These are phyloP conservation scores for Termitomyces sp. DNA, from an alignment of 768 basidiomycete genomes.

Conservation along the genomic window DNA sequence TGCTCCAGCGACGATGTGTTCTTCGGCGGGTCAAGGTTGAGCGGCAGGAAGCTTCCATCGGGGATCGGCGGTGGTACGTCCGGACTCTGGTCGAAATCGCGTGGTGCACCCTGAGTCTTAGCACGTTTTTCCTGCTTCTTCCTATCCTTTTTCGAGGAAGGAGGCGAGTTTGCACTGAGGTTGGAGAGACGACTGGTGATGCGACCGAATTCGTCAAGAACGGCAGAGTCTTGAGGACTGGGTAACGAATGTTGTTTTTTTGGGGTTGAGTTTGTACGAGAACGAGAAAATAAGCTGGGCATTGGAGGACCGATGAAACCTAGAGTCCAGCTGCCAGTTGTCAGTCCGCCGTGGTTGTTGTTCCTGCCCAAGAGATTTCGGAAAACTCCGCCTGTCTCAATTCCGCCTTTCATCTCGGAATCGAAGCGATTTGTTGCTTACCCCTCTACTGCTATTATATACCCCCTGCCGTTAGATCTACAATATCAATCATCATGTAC, in stretches of 20 bases:
- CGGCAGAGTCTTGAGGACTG: too few species aligned
- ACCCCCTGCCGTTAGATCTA: too few species aligned
- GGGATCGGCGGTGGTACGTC: conserved; percentile 33
- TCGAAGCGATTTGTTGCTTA: too few species aligned
- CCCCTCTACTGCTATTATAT: too few species aligned
- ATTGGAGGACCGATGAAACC: too few species aligned
- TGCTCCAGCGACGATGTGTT: conserved; percentile 33
- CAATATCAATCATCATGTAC: too few species aligned
- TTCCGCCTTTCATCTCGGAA: too few species aligned
- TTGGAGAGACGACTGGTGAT: conserved; percentile 50
- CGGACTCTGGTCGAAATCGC: conserved; percentile 23
- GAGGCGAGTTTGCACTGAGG: conserved; percentile 25
- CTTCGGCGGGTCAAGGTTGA: conserved; percentile 47
- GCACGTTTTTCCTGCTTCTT: too few species aligned
- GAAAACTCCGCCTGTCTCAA: conserved; percentile 11
- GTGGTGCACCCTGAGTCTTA: too few species aligned
- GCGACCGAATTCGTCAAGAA: conserved; percentile 66
- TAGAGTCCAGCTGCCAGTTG: conserved; percentile 13
- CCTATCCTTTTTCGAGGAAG: too few species aligned
- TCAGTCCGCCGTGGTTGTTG: too few species aligned
- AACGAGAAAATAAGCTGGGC: conserved; percentile 73
- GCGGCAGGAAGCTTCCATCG: conserved; percentile 52
- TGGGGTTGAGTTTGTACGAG: conserved; percentile 59
- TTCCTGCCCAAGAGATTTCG: conserved; percentile 9
- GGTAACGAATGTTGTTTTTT: conserved; percentile 32